Conservation (phyloP, 164 flowering plant species). For the Magnolia changhungtana region DNA sequence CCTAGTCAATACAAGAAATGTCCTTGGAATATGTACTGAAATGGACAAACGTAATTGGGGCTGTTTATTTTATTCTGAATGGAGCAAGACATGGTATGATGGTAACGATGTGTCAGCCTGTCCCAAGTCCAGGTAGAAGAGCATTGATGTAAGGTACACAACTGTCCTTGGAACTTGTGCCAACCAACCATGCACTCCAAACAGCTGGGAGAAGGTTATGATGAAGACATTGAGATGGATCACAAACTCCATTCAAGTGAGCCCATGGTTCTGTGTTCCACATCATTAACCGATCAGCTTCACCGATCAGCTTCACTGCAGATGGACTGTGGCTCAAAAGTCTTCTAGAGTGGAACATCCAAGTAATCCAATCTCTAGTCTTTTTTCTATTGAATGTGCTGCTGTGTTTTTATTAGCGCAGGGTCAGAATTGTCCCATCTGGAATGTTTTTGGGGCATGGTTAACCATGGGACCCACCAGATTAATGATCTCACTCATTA, state of each 20-base stretch:
- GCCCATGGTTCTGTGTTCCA: background rate
- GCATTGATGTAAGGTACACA: background rate
- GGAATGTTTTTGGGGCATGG: background rate
- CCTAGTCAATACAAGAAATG: too few relatives aligned
- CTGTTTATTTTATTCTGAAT: background rate
- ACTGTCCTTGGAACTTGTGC: background rate
- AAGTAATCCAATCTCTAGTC: background rate
- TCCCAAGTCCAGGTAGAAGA: background rate
- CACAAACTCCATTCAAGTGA: background rate
- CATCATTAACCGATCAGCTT: background rate
- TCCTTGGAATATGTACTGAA: too few relatives aligned
- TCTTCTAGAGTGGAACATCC: background rate
- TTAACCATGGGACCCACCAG: too few relatives aligned
- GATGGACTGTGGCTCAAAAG: background rate
- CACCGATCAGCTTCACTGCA: too few relatives aligned
- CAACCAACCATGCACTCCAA: background rate
- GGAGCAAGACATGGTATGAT: background rate
- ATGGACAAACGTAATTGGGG: too few relatives aligned
- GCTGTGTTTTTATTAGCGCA: background rate
- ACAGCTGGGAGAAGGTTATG: background rate
- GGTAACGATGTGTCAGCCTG: background rate
- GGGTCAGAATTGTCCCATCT: background rate
- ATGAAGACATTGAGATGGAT: background rate
- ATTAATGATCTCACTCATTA: too few relatives aligned
- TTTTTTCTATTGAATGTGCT: background rate